These are phyloP conservation scores for Russula sp. DNA, from an alignment of 768 basidiomycete species.

Conservation along the genomic window DNA sequence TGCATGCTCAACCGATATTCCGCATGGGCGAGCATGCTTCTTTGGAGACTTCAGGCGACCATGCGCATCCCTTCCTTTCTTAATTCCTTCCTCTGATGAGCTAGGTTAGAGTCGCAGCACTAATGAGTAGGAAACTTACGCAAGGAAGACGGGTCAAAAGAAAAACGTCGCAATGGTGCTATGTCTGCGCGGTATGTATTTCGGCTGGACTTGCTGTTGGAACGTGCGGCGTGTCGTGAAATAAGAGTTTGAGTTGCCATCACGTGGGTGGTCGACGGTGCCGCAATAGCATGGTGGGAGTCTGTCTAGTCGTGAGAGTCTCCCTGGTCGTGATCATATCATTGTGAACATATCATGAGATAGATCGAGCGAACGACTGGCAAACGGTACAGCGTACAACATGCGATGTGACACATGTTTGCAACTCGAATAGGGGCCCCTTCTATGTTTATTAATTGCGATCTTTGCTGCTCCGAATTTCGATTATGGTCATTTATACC, in stretches of 20 bases:
- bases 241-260: neutral
- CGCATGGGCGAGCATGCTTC: neutral
- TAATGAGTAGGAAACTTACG: neutral
- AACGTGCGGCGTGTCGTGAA: too few relatives aligned
- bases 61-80: neutral
- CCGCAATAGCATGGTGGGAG: neutral
- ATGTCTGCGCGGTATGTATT: neutral
- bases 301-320: neutral
- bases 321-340: neutral
- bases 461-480: neutral
- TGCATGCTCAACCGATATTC: neutral
- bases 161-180: neutral
- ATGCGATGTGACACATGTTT: neutral
- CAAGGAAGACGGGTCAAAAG: neutral
- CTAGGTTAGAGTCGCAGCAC: too few relatives aligned
- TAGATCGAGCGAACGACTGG: neutral
- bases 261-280: neutral
- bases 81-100: neutral
- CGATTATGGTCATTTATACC: neutral
- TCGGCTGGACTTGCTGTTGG: neutral
- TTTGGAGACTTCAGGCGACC: neutral
- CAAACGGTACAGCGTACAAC: neutral
- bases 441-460: neutral
- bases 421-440: neutral
- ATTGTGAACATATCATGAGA: neutral